Percentiles rank a stretch among this genome's conserved stretches.
Conservation (phyloP, 2,329 filamentous ascomycete genomes). For the Sarocladium kiliense region DNA sequence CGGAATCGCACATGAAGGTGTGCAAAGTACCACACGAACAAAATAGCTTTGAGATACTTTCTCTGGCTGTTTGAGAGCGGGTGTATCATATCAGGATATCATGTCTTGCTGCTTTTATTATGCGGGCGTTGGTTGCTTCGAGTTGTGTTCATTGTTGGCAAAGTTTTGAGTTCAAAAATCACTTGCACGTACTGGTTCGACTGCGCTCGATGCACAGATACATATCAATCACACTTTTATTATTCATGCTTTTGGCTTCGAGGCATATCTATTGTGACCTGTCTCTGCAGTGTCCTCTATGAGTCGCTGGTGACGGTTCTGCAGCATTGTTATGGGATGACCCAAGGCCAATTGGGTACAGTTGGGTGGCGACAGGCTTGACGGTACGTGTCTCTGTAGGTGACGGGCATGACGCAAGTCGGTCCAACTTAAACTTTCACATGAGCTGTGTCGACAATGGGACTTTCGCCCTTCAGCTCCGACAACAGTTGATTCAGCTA, state of each 20-base stretch:
- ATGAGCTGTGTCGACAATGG: too few species aligned
- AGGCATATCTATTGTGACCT: not conserved
- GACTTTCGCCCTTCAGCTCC: too few species aligned
- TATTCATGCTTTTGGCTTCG: too few species aligned
- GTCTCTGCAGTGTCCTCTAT: too few species aligned
- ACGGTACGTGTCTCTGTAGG: too few species aligned
- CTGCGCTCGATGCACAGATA: not conserved
- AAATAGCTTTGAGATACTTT: not conserved
- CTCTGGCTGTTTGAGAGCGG: not conserved
- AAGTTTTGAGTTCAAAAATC: not conserved
- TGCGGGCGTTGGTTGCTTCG: slow-evolving; percentile 1
- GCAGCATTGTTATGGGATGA: too few species aligned
- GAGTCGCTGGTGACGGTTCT: too few species aligned
- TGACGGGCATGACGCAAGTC: too few species aligned
- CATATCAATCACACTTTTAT: not conserved
- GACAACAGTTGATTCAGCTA: too few species aligned
- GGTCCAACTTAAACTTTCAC: too few species aligned
- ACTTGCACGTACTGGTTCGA: not conserved
- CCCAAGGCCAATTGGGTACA: too few species aligned
- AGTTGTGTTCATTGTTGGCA: not conserved
- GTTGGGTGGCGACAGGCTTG: too few species aligned
- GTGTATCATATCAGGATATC: slow-evolving; percentile 7
- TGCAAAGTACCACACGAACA: not conserved
- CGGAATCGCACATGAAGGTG: not conserved
- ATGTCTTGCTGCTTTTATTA: not conserved